Conservation (phyloP, 2,329 filamentous ascomycete species). For the Cercospora sp. region DNA sequence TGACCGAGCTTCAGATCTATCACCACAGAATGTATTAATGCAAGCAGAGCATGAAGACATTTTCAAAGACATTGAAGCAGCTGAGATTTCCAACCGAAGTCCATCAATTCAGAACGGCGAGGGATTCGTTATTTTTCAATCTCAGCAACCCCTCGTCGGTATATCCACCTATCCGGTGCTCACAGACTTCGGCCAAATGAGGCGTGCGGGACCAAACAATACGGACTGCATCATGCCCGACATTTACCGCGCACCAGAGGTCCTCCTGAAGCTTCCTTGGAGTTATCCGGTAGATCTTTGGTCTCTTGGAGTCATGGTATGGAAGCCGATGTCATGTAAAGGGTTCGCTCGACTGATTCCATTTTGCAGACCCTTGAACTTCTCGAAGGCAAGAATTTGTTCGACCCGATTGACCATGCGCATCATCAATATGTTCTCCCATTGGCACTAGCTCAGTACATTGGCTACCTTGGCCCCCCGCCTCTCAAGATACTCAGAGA, state of each 20-base stretch:
- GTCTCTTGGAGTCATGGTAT: slow-evolving; percentile 34
- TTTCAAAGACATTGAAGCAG: slow-evolving; percentile 13
- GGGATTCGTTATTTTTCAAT: too few relatives aligned
- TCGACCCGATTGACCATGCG: too few relatives aligned
- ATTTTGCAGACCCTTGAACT: too few relatives aligned
- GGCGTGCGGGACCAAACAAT: too few relatives aligned
- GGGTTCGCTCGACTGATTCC: too few relatives aligned
- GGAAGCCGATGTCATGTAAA: too few relatives aligned
- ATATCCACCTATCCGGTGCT: slow-evolving; percentile 21
- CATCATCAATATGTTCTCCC: too few relatives aligned
- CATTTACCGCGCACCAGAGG: slow-evolving; percentile 32
- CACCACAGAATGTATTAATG: slow-evolving; percentile 44
- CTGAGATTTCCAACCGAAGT: slow-evolving; percentile 2
- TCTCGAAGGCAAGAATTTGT: too few relatives aligned
- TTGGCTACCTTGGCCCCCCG: too few relatives aligned
- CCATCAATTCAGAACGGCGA: not conserved
- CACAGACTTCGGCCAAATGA: slow-evolving; percentile 30
- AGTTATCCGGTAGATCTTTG: slow-evolving; percentile 31
- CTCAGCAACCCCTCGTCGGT: slow-evolving; percentile 4
- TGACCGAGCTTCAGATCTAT: slow-evolving; percentile 17
- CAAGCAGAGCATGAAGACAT: slow-evolving; percentile 39
- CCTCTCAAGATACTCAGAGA: too few relatives aligned
- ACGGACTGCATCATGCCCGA: slow-evolving; percentile 28
- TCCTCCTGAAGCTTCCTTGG: slow-evolving; percentile 32
- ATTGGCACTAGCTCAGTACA: too few relatives aligned